Base-by-base conservation (phyloP, 192 early-diverging fungal species). In the Coemansia sp. region DNA sequence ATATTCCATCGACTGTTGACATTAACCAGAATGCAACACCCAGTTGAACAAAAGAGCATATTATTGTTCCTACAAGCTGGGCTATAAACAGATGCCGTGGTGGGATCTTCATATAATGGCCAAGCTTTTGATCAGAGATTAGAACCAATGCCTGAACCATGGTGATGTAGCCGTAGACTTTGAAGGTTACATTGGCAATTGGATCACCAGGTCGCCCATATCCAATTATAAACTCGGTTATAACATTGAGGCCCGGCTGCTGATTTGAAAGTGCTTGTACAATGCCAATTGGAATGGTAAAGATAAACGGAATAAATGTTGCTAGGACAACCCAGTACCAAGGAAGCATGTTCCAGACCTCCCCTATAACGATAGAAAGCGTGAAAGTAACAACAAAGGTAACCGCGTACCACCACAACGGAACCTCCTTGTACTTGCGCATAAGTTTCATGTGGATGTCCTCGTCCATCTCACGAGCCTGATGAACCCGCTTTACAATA, bases 171-270 rank as follows among this genome's bases (percentile, higher is more conserved):
- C 91, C 92, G 44, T 93, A 87, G 19, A 91, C 89, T 73, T 96
- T 96, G 87, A 94, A 96, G 2, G 90, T 88, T 53, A 94, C 88
- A 53, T 93, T 92, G 63, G 88, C 90, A 19, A 93, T 90, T 12
- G 92, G 86, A 58, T 94, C 76, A 19, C 92, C 95, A 8, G 92
- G 90, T 0, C 89, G 74, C 1, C 70, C 76, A 42, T 90, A 91
- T 50, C 95, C 95, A 48, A 88, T 89, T 61, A 95, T 86, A 64
- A 94, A 89, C 83, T 97, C 92, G 55, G 90, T 91, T 45, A 95
- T 84, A 45, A 97, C 86, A 73, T 96, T 94, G 43, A 94, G 81
- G 22, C 89, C 88, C 5, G 92, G 86, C 60, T 86, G 84, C 67
- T 86, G 84, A 70, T 94, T 94, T 37, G 92, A 89, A 38, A 95